Evolutionary conservation across 176 grass and related monocot species (phyloP), one percentile per base, ranked within the genome.

Genomic region (Thalia dealbata): DNA sequence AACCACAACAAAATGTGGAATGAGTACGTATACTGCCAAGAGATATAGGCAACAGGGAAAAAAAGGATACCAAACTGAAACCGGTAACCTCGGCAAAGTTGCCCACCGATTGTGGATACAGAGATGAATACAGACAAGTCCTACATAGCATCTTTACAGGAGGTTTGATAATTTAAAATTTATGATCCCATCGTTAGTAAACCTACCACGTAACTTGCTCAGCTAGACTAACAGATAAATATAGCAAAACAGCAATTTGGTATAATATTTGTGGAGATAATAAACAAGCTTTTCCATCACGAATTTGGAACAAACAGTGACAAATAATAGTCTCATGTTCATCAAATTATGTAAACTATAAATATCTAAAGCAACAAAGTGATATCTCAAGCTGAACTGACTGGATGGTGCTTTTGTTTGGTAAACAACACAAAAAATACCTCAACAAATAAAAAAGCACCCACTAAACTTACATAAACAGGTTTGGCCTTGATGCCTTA

Each of bases 401-500:
- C 45, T 10, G 45, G 45, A 48, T 48, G 45, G 11, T 48, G 45
- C 1, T 48, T 48, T 48, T 13, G 11, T 48, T 9, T 8, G 21
- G 16, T 8, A 60, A 11, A 60, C 21, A 60, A 25, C 18, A 60
- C 22, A 25, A 22, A 60, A 3, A 10, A 64, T 15, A 32, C 14
- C 5, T 64, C 28, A 10, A 64, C 30, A 30, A 64, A 32, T 32
- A 76, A 7, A 29, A 23, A 8, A 65, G 21, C 11, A 6, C 24
- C 23, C 3, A 46, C 9, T 7, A 23, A 56, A 69, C 42, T 90
- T 56, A 90, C 89, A 88, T 96, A 72, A 96, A 92, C 66, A 92
- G 63, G 80, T 92, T 96, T 5, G 89, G 93, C 75, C 89, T 86
- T 1, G 92, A 89, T 2, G 92, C 89, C 86, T 96, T 96, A 73